Base-by-base conservation (phyloP, 345 rosid genomes). In the Corchorus olitorius region DNA sequence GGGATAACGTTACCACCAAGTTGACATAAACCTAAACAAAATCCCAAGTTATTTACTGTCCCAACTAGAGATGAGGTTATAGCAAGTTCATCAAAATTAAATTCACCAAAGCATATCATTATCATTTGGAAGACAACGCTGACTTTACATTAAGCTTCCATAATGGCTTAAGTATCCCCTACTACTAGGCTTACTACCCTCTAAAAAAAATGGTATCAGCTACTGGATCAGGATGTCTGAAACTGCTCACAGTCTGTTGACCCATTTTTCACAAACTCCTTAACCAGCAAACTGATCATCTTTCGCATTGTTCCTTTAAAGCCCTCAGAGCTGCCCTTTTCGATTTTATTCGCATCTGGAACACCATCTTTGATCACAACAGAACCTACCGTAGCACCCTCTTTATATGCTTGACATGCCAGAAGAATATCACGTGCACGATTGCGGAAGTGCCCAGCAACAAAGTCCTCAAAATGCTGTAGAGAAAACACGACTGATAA, bases 401-500 rank as follows among this genome's bases (percentile, higher is more conserved):
- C 80, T 41, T 45, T 33, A 58, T 88, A 88, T 50, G 88, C 89
- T 78, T 68, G 69, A 60, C 89, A 86, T 34, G 92, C 87, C 13
- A 55, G 75, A 50, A 88, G 79, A 77, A 88, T 86, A 74, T 79
- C 79, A 52, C 3, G 75, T 4, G 85, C 88, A 12, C 72, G 75
- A 58, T 27, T 65, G 12, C 82, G 83, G 43, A 88, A 88, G 79
- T 88, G 89, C 5, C 83, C 81, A 16, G 56, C 58, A 52, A 85
- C 88, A 49, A 82, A 78, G 58, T 75, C 88, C 75, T 86, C 88
- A 65, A 88, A 86, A 74, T 86, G 77, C 92, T 88, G 86, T 83
- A 81, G 74, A 50, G 39, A 75, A 46, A 78, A 35, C 22, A 75
- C 22, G 54, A 45, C n/a, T 16, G 0, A 67, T 74, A 15, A 34